Base-by-base conservation (phyloP, 441 rosid species). In the Dalechampia spathulata region DNA sequence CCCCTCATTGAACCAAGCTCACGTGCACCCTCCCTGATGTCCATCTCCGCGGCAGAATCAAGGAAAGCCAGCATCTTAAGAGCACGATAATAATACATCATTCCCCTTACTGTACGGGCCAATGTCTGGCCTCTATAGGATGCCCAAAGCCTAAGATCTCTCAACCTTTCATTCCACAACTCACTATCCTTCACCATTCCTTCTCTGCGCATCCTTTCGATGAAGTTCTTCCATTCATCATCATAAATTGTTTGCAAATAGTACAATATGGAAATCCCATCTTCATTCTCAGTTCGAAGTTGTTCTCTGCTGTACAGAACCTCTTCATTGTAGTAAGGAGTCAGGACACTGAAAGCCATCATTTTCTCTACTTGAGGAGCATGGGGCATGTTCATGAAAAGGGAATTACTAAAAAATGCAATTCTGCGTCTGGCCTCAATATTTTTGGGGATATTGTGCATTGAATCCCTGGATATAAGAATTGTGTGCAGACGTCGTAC, bases 321-420 rank as follows among this genome's bases (percentile, higher is more conserved):
- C 58, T 90, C 97, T 69, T 90, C 97, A 49, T 79, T 83, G 72
- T 85, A 87, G 68, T 90, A 90, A 34, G 97, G 97, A 37, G 97
- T 87, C 58, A 90, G 74, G 63, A 87, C 89, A 53, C 91, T 87
- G 62, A 90, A 90, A 30, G 94, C 83, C 94, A 84, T 80, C 96
- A 85, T 90, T 68, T 87, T 90, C 87, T 90, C 97, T 36, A 90
- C 97, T 77, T 77, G 94, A 50, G 97, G 97, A 66, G 97, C 89
- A 67, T 81, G 94, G 34, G 97, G 97, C 81, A 90, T 83, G 74
- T 77, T 90, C 97, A 90, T 87, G 65, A 87, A 87, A 50, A 90
- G 86, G n/a, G 96, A 90, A 64, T 85, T 90, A 64, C 96, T 90
- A 68, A 90, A 90, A 72, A 90, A 87, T 20, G 97, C 91, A 61